Conservation (phyloP, 495 filamentous ascomycete species). For the Penicillium verhagenii region DNA sequence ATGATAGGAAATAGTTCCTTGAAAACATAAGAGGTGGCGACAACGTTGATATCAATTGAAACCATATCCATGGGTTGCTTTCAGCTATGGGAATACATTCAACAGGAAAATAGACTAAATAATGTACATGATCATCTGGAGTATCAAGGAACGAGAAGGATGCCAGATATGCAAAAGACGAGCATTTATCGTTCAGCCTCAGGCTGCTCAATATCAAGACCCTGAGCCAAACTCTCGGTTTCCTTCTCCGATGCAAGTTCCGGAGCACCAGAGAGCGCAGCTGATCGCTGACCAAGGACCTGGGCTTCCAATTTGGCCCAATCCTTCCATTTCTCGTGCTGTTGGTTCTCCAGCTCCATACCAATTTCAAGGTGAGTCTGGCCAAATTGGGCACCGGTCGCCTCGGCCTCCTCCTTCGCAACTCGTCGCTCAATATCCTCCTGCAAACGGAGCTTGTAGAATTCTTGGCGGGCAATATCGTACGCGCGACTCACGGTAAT, state of each 20-base stretch:
- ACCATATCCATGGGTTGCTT: not conserved
- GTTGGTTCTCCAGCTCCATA: constrained; percentile 76
- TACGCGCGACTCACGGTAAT: constrained; percentile 71
- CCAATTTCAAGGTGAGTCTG: constrained; percentile 69
- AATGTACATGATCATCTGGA: constrained; percentile 35
- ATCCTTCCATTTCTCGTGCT: constrained; percentile 75
- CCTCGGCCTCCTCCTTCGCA: constrained; percentile 82
- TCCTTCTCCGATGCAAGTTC: constrained; percentile 24
- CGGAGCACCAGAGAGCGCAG: constrained; percentile 34
- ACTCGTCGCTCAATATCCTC: constrained; percentile 83
- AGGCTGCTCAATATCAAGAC: constrained; percentile 2
- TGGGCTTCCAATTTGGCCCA: constrained; percentile 65
- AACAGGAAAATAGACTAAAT: constrained; percentile 22
- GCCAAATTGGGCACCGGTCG: constrained; percentile 83
- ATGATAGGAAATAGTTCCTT: too few species aligned
- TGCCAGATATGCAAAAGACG: not conserved
- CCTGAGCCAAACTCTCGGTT: not conserved
- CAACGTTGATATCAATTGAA: not conserved
- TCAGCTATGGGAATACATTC: constrained; percentile 23
- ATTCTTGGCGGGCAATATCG: constrained; percentile 83
- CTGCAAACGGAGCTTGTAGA: constrained; percentile 77
- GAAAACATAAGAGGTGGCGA: not conserved
- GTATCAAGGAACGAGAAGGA: constrained; percentile 7
- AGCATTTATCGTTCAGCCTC: constrained; percentile 1
- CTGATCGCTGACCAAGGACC: constrained; percentile 27